These are phyloP conservation scores for Lipomyces japonicus DNA, from an alignment of 805 yeast species.

Conservation along the genomic window DNA sequence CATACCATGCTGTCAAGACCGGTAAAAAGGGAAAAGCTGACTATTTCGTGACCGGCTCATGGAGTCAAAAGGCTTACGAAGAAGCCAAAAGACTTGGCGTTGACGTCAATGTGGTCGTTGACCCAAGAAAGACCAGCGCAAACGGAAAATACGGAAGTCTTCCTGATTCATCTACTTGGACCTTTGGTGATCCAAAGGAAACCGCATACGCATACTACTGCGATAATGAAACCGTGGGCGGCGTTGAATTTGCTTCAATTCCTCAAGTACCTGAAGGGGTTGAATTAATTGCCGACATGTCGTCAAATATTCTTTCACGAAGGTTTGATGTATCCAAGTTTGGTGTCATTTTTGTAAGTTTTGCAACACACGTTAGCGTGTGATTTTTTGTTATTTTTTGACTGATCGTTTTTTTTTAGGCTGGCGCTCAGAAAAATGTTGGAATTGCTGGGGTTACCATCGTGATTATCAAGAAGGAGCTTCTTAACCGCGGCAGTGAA, in stretches of 20 bases:
- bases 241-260: conserved; percentile 72
- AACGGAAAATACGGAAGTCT: conserved; percentile 61
- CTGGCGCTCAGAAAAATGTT: conserved; percentile 98
- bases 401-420: conserved; percentile 38
- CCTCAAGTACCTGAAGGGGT: conserved; percentile 59
- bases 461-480: conserved; percentile 79
- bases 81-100: conserved; percentile 84
- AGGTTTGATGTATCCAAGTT: conserved; percentile 75
- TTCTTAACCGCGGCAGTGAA: conserved; percentile 60
- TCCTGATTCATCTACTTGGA: conserved; percentile 61
- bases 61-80: conserved; percentile 86
- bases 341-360: conserved; percentile 64
- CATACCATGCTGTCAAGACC: conserved; percentile 64
- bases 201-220: conserved; percentile 85
- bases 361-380: background rate
- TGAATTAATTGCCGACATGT: conserved; percentile 90
- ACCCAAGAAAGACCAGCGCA: conserved; percentile 50
- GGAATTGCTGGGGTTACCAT: conserved; percentile 95
- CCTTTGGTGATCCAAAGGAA: conserved; percentile 49
- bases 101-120: conserved; percentile 63
- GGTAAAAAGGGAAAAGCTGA: conserved; percentile 78
- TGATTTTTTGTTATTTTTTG: background rate
- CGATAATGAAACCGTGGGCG: conserved; percentile 96
- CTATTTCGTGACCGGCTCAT: conserved; percentile 85
- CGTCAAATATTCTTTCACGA: conserved; percentile 85